These are phyloP conservation scores for Globisporangium acanthophoron DNA, from an alignment of 352 stramenopile genomes.

Conservation along the genomic window DNA sequence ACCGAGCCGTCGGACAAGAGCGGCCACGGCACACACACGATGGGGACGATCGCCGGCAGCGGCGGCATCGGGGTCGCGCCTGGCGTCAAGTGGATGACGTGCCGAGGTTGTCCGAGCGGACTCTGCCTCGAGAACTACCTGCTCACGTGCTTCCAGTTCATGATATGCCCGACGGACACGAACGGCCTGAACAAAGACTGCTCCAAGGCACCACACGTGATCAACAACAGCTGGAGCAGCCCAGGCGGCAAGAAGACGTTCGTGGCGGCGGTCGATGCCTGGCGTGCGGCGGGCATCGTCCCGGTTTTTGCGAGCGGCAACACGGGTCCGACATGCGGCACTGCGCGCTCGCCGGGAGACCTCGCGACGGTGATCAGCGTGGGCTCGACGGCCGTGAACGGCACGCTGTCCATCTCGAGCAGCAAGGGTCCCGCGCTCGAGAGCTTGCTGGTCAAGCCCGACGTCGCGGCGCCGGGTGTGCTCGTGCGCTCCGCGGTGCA, in stretches of 20 bases:
- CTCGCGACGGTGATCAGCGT: conserved; percentile 28
- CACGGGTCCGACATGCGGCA: conserved; percentile 24
- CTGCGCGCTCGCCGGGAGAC: conserved; percentile 31
- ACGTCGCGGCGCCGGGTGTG: conserved; percentile 33
- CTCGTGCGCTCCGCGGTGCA: conserved; percentile 33
- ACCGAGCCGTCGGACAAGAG: conserved; percentile 9
- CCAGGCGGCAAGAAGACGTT: conserved; percentile 29
- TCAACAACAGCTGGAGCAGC: conserved; percentile 55
- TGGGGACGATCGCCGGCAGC: conserved; percentile 12
- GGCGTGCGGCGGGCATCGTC: conserved; percentile 40
- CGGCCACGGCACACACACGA: conserved; percentile 15
- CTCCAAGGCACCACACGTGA: conserved; percentile 38
- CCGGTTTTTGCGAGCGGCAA: conserved; percentile 51
- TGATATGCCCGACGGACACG: conserved; percentile 50
- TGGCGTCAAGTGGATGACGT: conserved; percentile 11
- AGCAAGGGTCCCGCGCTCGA: conserved; percentile 25
- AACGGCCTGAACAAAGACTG: conserved; percentile 42
- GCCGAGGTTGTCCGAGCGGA: conserved; percentile 6
- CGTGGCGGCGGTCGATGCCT: conserved; percentile 31
- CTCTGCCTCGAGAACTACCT: conserved; percentile 21
- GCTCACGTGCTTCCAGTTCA: conserved; percentile 40
- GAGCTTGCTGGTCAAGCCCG: conserved; percentile 34
- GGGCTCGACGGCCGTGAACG: conserved; percentile 27
- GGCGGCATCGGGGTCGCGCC: conserved; percentile 14
- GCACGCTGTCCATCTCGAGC: conserved; percentile 33